phyloP scores from a whole-genome alignment of 371 early-diverging fungal species.

The Quaeritorhiza haematococci region DNA sequence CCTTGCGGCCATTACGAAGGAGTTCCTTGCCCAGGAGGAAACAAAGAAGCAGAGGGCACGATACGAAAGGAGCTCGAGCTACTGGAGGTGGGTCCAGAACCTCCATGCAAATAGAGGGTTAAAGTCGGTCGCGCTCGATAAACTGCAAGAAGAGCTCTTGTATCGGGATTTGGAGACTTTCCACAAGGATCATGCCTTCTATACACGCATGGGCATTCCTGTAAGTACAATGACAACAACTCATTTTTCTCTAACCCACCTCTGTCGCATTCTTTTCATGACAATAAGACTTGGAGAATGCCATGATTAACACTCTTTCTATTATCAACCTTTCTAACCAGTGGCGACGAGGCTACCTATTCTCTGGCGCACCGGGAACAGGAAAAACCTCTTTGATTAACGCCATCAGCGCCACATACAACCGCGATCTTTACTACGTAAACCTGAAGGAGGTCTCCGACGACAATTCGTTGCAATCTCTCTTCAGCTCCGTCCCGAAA shows the following conservation, averaged over 20 bases:
- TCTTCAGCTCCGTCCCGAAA: conserved; percentile 65
- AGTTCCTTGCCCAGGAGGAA: conserved; percentile 3
- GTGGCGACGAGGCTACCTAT: conserved; percentile 61
- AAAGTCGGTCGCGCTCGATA: conserved; percentile 47
- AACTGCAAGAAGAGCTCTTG: conserved; percentile 38
- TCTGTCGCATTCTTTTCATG: not conserved
- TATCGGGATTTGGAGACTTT: conserved; percentile 44
- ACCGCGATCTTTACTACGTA: conserved; percentile 69
- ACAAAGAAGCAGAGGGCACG: not conserved
- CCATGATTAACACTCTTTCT: not conserved
- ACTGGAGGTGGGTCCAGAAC: conserved; percentile 20
- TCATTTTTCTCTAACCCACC: too few relatives aligned
- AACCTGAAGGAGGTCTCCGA: conserved; percentile 61
- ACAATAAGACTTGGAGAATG: not conserved
- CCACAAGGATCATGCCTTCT: conserved; percentile 45
- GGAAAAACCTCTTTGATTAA: conserved; percentile 82
- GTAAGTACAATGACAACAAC: too few relatives aligned
- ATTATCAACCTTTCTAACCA: not conserved
- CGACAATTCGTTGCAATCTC: conserved; percentile 58
- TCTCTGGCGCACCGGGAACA: conserved; percentile 77
- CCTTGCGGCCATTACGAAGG: conserved; percentile 1
- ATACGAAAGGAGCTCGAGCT: conserved; percentile 1
- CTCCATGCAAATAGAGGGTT: conserved; percentile 26
- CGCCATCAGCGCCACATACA: conserved; percentile 68
- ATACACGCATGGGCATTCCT: conserved; percentile 58